Evolutionary conservation across 1,139 yeast species (phyloP), one percentile per base, ranked within the genome.

Genomic region (Blastobotrys elegans): DNA sequence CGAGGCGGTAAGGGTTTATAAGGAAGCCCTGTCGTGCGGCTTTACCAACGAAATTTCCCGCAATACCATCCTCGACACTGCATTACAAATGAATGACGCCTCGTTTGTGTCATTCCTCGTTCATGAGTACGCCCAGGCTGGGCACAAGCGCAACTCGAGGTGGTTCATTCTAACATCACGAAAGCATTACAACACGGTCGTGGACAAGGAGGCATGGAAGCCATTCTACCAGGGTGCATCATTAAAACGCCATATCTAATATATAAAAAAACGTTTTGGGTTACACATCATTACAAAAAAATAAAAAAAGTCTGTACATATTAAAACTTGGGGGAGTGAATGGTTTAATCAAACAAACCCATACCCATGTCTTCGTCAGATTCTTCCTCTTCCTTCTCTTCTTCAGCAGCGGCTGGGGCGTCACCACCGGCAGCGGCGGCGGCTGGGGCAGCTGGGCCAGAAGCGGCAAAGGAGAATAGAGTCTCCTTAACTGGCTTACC

Each of bases 401-500:
- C 65, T 53, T 56, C 65, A 24, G 48, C 59, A 79, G 71, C 96
- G 16, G 76, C 87, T 32, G 76, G 86, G 56, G 75, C 84, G 61
- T 76, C 82, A 63, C 76, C 81, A 63, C 77, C 83, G 62, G 79
- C 76, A 57, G 75, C 77, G 61, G 75, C 78, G 58, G 75, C 77
- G 59, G 76, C 75, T 61, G 75, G 76, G 59, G 75, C 76, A 59
- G 79, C 77, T 56, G 82, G 74, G 63, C 82, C 78, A 61, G 85
- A 75, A 64, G 84, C 80, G 64, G 79, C 82, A 60, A 79, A 73
- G 66, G 87, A 82, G 75, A 87, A 79, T 71, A 87, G 79, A 71
- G 88, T 78, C 68, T 86, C 90, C 82, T 90, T 90, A 72, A 92
- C 77, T 82, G 90, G 82, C 80, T 87, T 86, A 73, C 97, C 97